Evolutionary conservation across 306 rosid genomes (phyloP), one percentile per base, ranked within the genome.

Genomic region (Potentilla sterilis): DNA sequence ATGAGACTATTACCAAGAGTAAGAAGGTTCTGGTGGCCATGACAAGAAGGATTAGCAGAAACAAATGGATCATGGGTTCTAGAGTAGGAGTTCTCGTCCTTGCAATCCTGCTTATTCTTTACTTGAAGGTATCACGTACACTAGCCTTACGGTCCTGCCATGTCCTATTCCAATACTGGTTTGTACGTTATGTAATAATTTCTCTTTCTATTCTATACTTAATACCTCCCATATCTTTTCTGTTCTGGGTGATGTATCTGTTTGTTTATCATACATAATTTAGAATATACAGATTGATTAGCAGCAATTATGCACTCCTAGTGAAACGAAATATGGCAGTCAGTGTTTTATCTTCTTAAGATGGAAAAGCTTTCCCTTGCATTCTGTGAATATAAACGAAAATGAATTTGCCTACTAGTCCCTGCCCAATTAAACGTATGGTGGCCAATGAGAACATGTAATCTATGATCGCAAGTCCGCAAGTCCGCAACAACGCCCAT

Each of bases 1-100:
- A 90, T 70, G 93, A 87, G 46, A 84, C 78, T 63, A 74, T 90
- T 16, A 68, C 78, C 82, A 85, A 55, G 77, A 91, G 89, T 76
- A 87, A 84, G 86, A 90, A 76, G 83, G 71, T 88, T 37, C 64
- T 91, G 86, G 28, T 86, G 12, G 74, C 85, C 32, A 88, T 88
- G 85, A 84, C 88, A 40, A 91, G 74, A 76, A 88, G 93, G 74
- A 88, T 88, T 88, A 87, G 73, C 79, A 79, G 85, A 78, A 84
- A 85, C 77, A 87, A 88, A 80, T 87, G 91, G 87, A 84, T 87
- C 40, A 79, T 87, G 51, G 80, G 80, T 84, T 84, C 86, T 62
- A 66, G 88, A 7, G 51, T 85, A 42, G 47, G 67, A 73, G 87
- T 82, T 52, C 78, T 87, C 12, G 80, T 86, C 76, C 58, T 88